Evolutionary conservation across 2,329 filamentous ascomycete species (phyloP), one percentile per base, ranked within the genome.

Genomic region (Fonsecaea pedrosoi): DNA sequence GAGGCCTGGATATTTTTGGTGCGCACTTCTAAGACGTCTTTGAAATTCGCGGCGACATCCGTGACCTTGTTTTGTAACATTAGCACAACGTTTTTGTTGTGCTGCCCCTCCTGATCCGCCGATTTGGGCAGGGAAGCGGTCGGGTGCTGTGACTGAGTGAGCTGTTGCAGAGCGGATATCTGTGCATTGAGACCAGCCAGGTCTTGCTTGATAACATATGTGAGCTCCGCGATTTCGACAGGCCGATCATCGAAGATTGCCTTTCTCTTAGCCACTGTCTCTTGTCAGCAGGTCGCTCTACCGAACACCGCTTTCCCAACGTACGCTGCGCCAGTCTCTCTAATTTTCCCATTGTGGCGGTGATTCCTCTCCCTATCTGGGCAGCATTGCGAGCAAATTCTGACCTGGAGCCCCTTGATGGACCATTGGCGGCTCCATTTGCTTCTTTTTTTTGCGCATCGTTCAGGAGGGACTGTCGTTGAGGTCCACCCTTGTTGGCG

Each of bases 1-100:
- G 92, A 96, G 2, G 94, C 95, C 79, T 97, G 95, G 70, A 99
- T 97, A 78, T 98, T 99, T 83, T 97, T 97, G 61, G 95, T 98
- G 66, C 95, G 89, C 50, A 96, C 92, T 78, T 99, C 95, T 9
- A 99, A 84, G 5, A 98, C 94, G 74, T 98, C 94, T 80, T 98
- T 98, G 85, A 99, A 98, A 78, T 94, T 97, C 69, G 90, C 92
- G 32, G 91, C 92, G 3, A 99, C 94, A 75, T 97, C 93, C 45
- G 93, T 94, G 35, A 74, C 70, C 69, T 73, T 71, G 53, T 67
- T 69, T 53, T 70, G 63, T 25, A 62, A 45, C 53, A 69, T 63
- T 34, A 66, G 6, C 21, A 77, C 80, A 37, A 82, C 95, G 76
- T 98, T 97, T 80, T 97, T 96, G 83, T 96, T 97, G 82, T 99